These are phyloP conservation scores for Phytophthora sp. DNA, from an alignment of 352 stramenopile genomes.

Conservation along the genomic window DNA sequence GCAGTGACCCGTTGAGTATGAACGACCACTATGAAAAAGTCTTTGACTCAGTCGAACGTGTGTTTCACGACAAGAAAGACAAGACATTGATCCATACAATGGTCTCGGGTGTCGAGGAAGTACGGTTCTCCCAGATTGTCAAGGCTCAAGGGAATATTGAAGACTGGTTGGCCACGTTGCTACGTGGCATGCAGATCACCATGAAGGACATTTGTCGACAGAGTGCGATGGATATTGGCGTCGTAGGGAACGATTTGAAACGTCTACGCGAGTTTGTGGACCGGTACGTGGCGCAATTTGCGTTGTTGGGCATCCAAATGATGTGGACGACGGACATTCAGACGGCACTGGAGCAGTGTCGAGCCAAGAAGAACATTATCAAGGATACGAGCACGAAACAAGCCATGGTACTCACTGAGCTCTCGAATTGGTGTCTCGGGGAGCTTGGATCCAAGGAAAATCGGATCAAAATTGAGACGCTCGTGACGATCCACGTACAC, in stretches of 20 bases:
- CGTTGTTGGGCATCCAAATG: conserved; percentile 96
- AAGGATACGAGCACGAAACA: conserved; percentile 97
- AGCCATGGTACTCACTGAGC: conserved; percentile 92
- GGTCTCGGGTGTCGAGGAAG: conserved; percentile 94
- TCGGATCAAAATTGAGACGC: conserved; percentile 97
- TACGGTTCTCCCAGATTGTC: conserved; percentile 94
- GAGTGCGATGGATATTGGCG: conserved; percentile 92
- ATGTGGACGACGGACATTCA: conserved; percentile 97
- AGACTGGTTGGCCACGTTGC: conserved; percentile 97
- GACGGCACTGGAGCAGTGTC: conserved; percentile 94
- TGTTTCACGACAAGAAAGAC: conserved; percentile 98
- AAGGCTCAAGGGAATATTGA: conserved; percentile 98
- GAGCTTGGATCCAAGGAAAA: conserved; percentile 97
- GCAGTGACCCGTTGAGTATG: conserved; percentile 97
- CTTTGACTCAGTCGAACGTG: conserved; percentile 98
- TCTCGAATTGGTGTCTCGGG: conserved; percentile 97
- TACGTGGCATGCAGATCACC: conserved; percentile 95
- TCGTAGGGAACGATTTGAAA: conserved; percentile 93
- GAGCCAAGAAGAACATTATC: conserved; percentile 97
- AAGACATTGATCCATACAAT: conserved; percentile 96
- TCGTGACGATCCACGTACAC: conserved; percentile 98
- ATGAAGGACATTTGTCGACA: conserved; percentile 97
- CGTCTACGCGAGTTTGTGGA: conserved; percentile 95
- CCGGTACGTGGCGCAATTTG: conserved; percentile 95
- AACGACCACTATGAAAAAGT: conserved; percentile 99